Base-by-base conservation (phyloP, 2,329 filamentous ascomycete genomes). In the Onygenales sp. region DNA sequence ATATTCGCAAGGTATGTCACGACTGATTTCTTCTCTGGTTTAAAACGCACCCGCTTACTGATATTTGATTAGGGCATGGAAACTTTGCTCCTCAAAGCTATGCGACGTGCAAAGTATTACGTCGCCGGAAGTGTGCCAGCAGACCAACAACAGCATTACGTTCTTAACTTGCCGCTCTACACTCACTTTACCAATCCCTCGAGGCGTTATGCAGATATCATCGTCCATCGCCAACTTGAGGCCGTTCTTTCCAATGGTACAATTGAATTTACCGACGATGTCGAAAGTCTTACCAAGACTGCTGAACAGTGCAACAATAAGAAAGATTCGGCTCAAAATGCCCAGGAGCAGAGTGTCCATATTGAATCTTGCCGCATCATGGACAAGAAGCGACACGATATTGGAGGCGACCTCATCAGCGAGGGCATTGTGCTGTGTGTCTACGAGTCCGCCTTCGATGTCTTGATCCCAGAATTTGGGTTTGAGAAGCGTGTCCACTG, bases 401-500 rank as follows among this genome's bases (percentile, higher is more conserved):
- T 84, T 61, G 90, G 92, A 59, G 90, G 89, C 47, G 93, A 98
- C 60, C 81, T 98, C 52, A 90, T 98, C 68, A 90, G 87, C 63
- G 92, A 97, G 69, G 93, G 93, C 61, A 92, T 98, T 63, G 90
- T 98, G 48, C 80, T 98, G 53, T 95, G 89, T 67, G 93, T 98
- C 35, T 98, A 98, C 71, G 93, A 98, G 73, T 97, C 93, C 32
- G 93, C 93, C 17, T 98, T 98, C 68, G 93, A 98, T 69, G 89
- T 98, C 43, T 80, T 98, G 59, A 97, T 98, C 68, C 93, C 93
- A 5, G 91, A 98, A 68, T 98, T 90, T 78, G 93, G 93, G 60
- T 97, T 98, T 62, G 93, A 98, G 78, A 98, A 98, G 83, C 89
- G 93, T 59, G 93, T 98, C 51, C 93, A 98, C 74, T 98, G 93